Base-by-base conservation (phyloP, 192 early-diverging fungal genomes). In the Lobosporangium transversale region DNA sequence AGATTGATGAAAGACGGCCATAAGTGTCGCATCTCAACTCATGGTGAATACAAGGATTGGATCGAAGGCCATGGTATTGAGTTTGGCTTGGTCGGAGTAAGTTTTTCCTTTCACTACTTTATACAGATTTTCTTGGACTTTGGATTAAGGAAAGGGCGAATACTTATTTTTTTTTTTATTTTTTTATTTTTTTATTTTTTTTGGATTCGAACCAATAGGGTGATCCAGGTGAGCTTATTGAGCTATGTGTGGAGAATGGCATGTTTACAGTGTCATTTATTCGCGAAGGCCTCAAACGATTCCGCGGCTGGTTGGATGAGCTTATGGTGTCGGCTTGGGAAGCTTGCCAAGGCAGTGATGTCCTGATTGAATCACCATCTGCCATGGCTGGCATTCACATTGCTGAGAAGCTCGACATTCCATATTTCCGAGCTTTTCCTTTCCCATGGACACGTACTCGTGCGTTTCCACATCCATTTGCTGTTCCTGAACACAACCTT, bases 391-490 rank as follows among this genome's bases (percentile, higher is more conserved):
- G 91, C 21, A 81, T 90, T 47, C 90, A 93, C 65, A 83, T 90
- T 62, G 89, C 90, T 0, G 90, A 92, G 71, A 79, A 70, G 53
- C 44, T 67, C 68, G 83, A 73, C 24, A 83, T 92, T 31, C 88
- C 91, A 35, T 89, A 87, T 57, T 89, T 89, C 70, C 52, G 83
- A 21, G 84, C 89, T 20, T 89, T 92, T 64, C 83, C 90, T 9
- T 90, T 93, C 87, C 90, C 90, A 4, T 91, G 90, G 92, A 90
- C 87, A n/a, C 74, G 88, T 11, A 93, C 92, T n/a, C 65, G 83
- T 26, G 75, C 81, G 10, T 93, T 89, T 62, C 90, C 92, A 32
- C 92, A 93, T 60, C 90, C 92, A 3, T 86, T 91, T 43, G 88
- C 85, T 3, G 83, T 87, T 0, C 82, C 84, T 6, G 81, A 87